These are phyloP conservation scores for Melampsora abietis-canadensis DNA, from an alignment of 1,284 basidiomycete species.

Conservation along the genomic window DNA sequence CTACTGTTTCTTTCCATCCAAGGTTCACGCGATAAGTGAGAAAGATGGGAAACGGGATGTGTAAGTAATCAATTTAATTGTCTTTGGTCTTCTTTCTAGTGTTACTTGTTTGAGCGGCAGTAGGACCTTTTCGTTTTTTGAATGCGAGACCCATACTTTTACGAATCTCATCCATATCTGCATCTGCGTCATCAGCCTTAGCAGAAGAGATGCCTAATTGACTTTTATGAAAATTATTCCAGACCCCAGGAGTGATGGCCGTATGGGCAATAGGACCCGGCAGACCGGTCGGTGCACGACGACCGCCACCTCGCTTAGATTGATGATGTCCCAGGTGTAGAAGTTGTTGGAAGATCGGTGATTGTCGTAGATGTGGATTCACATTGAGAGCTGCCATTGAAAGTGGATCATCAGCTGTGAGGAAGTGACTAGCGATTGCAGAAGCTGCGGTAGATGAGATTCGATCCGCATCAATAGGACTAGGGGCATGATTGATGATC, in stretches of 20 bases:
- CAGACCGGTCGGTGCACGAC: conserved; percentile 32
- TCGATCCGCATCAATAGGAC: conserved; percentile 18
- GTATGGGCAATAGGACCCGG: conserved; percentile 28
- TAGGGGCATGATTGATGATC: conserved; percentile 20
- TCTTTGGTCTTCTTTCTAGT: neutral
- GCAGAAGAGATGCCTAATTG: conserved; percentile 38
- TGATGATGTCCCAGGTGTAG: conserved; percentile 17
- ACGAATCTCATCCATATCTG: conserved; percentile 41
- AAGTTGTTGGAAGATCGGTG: conserved; percentile 43
- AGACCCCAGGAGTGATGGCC: conserved; percentile 38
- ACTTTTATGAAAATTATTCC: conserved; percentile 43
- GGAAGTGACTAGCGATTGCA: conserved; percentile 10
- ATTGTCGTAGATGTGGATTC: conserved; percentile 36
- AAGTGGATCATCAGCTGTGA: conserved; percentile 41
- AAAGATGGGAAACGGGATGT: no score
- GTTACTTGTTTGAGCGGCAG: neutral
- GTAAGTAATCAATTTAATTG: neutral
- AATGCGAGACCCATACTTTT: conserved; percentile 14
- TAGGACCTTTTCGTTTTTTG: conserved; percentile 6
- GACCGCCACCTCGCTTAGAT: conserved; percentile 24
- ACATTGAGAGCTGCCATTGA: conserved; percentile 42
- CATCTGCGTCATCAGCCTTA: conserved; percentile 39
- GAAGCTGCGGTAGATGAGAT: conserved; percentile 5
- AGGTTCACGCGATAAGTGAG: no score
- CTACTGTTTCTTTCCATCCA: no score